Evolutionary conservation across 2,329 filamentous ascomycete genomes (phyloP), one percentile per base, ranked within the genome.

Genomic region (Rutstroemia sp.): DNA sequence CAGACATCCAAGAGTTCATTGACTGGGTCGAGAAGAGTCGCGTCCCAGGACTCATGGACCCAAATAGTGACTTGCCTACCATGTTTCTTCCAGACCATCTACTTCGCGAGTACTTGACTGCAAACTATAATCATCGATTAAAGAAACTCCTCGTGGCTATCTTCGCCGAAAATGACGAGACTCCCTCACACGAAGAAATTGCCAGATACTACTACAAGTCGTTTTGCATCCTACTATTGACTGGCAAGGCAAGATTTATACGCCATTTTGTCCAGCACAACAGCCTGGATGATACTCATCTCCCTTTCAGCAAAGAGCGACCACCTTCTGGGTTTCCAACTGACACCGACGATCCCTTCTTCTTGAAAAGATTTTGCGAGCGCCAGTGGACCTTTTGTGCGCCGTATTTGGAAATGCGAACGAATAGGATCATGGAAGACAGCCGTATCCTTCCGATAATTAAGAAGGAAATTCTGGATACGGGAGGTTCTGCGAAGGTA

Each of bases 201-300:
- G 39, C 39, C 16, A 17, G 39, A 42, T 2, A 42, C 16, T 42
- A 42, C 19, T 19, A 8, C 16, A 42, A 42, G 5, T 59, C 59
- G 8, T 56, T 58, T 42, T 60, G 58, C 19, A 56, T 21, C 10
- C 52, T 63, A 49, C 60, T 57, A 6, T 12, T 30, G 10, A 55
- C 42, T 9, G 50, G 44, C 12, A 51, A 42, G 23, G 55, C 45
- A 16, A 23, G 5, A 12, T 51, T 44, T 17, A 59, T 59, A 8
- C 42, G 48, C n/a, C 30, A 57, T 30, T 58, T 60, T 27, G n/a
- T 44, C 16, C 54, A 48, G 10, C 39, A 42, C 9, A 17, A 7
- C 17, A 42, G 39, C 9, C 39, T 42, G 4, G 7, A 7, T 14
- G 39, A 42, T 42, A 9, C 1, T 17, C 16, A 17, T n/a, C 39